Evolutionary conservation across 192 early-diverging fungal genomes (phyloP), one percentile per base, ranked within the genome.

Genomic region (Coemansia pectinata): DNA sequence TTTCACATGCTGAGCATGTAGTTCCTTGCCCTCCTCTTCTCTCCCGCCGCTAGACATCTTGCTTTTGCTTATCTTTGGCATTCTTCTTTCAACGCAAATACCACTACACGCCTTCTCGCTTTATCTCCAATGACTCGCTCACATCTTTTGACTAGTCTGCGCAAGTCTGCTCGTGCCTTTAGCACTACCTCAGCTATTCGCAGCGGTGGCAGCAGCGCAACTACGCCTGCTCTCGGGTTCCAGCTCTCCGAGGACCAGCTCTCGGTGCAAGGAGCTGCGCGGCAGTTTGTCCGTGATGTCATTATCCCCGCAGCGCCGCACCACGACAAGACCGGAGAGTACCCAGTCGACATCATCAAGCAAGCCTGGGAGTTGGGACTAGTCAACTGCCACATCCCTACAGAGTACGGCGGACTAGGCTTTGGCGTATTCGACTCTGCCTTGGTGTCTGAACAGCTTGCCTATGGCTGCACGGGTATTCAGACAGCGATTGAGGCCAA

Each of bases 401-500:
- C 86, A 36, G 87, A 86, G 53, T 95, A 92, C 74, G 95, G 95
- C 38, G 96, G 96, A 65, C 75, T 92, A 14, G 96, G 93, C 19
- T 85, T 96, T 9, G 94, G 94, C 65, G 94, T 95, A 5, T 83
- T 98, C 70, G 93, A 96, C 50, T 88, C 89, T 67, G 88, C 93
- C 9, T 72, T 98, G 47, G 89, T 98, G 21, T 91, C 90, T 14
- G 96, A 98, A 83, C 94, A 96, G 83, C 77, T 98, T 29, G 91
- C 96, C 25, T 96, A 90, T 70, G 96, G 96, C 33, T 98, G 96
- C 84, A 88, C 91, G 11, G 95, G 95, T 47, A 96, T 98, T 70
- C 95, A 96, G 79, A 98, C 96, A 8, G 96, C 96, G 33, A 95
- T 95, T 60, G 96, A 98, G 74, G 96, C 96, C n/a, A 98, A 98